These are phyloP conservation scores for Nemania serpens DNA, from an alignment of 2,329 filamentous ascomycete species.

Conservation along the genomic window DNA sequence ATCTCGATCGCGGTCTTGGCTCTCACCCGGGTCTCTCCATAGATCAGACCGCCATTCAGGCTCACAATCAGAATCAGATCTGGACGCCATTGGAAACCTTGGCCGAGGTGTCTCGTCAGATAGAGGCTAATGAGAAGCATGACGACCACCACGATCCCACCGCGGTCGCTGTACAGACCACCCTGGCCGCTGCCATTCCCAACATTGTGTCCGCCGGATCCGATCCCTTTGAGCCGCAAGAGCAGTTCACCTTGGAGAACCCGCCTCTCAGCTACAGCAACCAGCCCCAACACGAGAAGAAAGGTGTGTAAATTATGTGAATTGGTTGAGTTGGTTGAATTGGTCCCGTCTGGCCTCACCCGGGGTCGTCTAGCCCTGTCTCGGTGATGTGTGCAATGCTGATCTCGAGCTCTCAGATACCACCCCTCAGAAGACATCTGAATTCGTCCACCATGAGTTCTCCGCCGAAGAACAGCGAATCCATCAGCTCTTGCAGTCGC, in stretches of 20 bases:
- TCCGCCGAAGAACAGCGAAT: conserved; percentile 55
- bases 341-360: neutral
- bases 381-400: conserved; percentile 7
- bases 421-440: conserved; percentile 22
- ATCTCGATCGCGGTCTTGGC: neutral
- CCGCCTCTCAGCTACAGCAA: conserved; percentile 56
- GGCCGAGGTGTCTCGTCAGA: conserved; percentile 83
- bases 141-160: conserved; percentile 47
- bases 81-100: conserved; percentile 86
- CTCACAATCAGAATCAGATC: conserved; percentile 50
- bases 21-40: conserved; percentile 12
- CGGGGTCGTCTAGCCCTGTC: neutral
- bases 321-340: too few relatives aligned
- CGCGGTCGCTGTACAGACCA: conserved; percentile 33
- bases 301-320: conserved; percentile 48
- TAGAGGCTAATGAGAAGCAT: conserved; percentile 68
- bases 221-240: conserved; percentile 56
- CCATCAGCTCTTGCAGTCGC: conserved; percentile 49
- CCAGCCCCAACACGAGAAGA: conserved; percentile 42
- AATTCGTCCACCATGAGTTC: conserved; percentile 40
- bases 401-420: conserved; percentile 24
- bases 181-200: conserved; percentile 30
- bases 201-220: conserved; percentile 18
- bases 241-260: conserved; percentile 63
- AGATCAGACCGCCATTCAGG: conserved; percentile 19